phyloP scores from a whole-genome alignment of 176 grass and related monocot genomes.

The Paspalum notatum region DNA sequence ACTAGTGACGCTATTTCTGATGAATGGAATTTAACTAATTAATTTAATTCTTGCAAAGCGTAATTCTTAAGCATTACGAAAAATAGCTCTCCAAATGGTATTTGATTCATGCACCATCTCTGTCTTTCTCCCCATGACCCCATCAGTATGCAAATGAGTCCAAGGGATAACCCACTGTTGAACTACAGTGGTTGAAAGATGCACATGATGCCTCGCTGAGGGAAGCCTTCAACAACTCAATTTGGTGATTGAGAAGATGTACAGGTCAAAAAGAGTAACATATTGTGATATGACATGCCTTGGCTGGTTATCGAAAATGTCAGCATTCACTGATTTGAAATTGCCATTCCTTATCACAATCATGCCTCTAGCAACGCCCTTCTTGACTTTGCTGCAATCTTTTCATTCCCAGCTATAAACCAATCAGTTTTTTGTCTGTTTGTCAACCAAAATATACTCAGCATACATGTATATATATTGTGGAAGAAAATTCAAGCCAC shows the following conservation, averaged over 20 bases:
- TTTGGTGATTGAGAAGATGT: not conserved
- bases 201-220: slow-evolving; percentile 21
- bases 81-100: slow-evolving; percentile 2
- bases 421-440: slow-evolving; percentile 23
- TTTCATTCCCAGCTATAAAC: slow-evolving; percentile 6
- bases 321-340: slow-evolving; percentile 22
- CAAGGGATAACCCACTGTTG: slow-evolving; percentile 10
- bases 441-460: slow-evolving; percentile 19
- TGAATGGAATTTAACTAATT: slow-evolving; percentile 3
- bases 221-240: slow-evolving; percentile 20
- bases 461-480: not conserved
- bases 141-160: slow-evolving; percentile 20
- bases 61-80: not conserved
- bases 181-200: slow-evolving; percentile 34
- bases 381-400: slow-evolving; percentile 27
- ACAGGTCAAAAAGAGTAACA: slow-evolving; percentile 1
- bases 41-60: not conserved
- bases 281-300: slow-evolving; percentile 21
- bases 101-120: slow-evolving; percentile 15
- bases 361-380: slow-evolving; percentile 14
- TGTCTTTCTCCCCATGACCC: not conserved
- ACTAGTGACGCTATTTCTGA: slow-evolving; percentile 6
- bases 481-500: not conserved
- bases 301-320: slow-evolving; percentile 5
- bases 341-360: not conserved